A percentile compares a stretch with the other conserved stretches of the same genome.
Evolutionary conservation across 2,329 filamentous ascomycete genomes (phyloP).

Genomic region (Leptographium galeiforme): DNA sequence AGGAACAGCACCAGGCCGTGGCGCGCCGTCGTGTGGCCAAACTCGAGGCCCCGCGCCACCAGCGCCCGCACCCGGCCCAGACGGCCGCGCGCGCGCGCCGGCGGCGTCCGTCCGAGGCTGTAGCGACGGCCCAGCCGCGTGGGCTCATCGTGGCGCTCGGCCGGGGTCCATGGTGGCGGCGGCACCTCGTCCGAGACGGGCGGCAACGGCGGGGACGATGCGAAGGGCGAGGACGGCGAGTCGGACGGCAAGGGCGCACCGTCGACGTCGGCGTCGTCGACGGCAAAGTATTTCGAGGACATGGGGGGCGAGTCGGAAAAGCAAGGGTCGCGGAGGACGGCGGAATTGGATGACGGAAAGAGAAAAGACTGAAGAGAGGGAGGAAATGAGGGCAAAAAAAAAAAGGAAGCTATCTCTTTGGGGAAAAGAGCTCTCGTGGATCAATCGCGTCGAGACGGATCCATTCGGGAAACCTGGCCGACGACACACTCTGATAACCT

Average conservation of each 20-base stretch:
- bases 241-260: not conserved
- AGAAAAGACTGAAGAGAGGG: not conserved
- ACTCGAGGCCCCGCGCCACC: not conserved
- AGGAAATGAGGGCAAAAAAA: not conserved
- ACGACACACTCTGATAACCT: too few species aligned
- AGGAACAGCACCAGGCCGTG: slow-evolving; percentile 24
- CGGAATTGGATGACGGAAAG: not conserved
- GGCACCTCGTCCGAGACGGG: not conserved
- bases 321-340: not conserved
- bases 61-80: not conserved
- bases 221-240: not conserved
- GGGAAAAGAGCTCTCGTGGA: too few species aligned
- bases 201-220: not conserved
- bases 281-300: slow-evolving; percentile 1
- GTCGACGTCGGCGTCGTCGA: not conserved
- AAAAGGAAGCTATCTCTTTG: not conserved
- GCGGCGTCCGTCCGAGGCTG: slow-evolving; percentile 2
- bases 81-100: not conserved
- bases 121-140: slow-evolving; percentile 4
- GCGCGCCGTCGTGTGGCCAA: not conserved
- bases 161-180: too few species aligned
- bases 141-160: not conserved
- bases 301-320: not conserved
- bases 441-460: too few species aligned
- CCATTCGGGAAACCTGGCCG: too few species aligned